Percentiles rank a stretch among this genome's conserved stretches.
phyloP scores from a whole-genome alignment of 2,329 filamentous ascomycete species.

The Fusarium avenaceum region DNA sequence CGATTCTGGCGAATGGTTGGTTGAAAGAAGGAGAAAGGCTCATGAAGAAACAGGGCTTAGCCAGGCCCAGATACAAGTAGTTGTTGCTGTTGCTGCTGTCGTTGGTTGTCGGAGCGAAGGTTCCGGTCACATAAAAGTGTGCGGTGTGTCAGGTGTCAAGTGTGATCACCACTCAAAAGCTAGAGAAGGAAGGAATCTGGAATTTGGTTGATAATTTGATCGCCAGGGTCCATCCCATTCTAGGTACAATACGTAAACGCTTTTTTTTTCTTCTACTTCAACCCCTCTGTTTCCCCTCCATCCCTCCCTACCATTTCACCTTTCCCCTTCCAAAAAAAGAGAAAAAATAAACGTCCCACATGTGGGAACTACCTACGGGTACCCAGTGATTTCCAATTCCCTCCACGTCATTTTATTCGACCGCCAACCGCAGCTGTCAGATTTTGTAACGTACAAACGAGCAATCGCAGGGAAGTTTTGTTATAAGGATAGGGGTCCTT shows the following conservation, averaged over 20 bases:
- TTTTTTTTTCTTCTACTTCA: neutral
- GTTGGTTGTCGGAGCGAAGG: constrained; percentile 32
- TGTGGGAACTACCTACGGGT: constrained; percentile 11
- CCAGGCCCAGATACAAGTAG: neutral
- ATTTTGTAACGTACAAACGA: neutral
- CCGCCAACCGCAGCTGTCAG: constrained; percentile 13
- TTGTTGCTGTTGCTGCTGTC: constrained; percentile 2
- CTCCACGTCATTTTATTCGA: constrained; percentile 19
- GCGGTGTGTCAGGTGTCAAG: constrained; percentile 13
- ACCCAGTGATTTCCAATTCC: constrained; percentile 4
- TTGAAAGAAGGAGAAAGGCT: neutral
- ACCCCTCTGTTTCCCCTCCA: neutral
- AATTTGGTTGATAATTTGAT: constrained; percentile 38
- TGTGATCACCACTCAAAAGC: constrained; percentile 2
- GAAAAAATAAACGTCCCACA: constrained; percentile 26
- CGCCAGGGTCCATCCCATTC: constrained; percentile 44
- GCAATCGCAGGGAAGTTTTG: neutral
- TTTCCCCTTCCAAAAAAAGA: too few species aligned
- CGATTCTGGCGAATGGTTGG: neutral
- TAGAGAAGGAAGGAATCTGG: neutral
- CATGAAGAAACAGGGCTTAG: constrained; percentile 15
- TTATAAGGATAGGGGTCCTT: neutral
- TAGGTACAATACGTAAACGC: constrained; percentile 6
- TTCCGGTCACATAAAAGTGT: constrained; percentile 23
- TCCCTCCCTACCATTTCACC: neutral